A percentile compares a stretch with the other conserved stretches of the same genome.
These are phyloP conservation scores for Fusarium siculi DNA, from an alignment of 2,329 filamentous ascomycete genomes.

Conservation along the genomic window DNA sequence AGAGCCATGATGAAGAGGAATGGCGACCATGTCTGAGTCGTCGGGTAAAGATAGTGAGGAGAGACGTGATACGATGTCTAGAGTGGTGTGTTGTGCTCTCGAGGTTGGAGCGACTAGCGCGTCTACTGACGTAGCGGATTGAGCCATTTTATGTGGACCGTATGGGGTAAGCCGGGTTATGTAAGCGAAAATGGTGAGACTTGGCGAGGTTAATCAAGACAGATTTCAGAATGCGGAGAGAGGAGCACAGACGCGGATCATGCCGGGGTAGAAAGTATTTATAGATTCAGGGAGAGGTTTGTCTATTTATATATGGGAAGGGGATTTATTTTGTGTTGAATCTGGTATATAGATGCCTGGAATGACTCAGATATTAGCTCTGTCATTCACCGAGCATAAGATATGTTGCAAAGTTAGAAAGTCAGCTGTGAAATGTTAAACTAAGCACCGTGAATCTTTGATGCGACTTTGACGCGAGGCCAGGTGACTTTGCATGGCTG, in stretches of 20 bases:
- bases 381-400: not conserved
- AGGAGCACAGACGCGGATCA: not conserved
- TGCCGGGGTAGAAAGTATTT: not conserved
- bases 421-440: not conserved
- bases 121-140: conserved; percentile 5
- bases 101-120: conserved; percentile 13
- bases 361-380: not conserved
- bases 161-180: conserved; percentile 25
- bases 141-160: conserved; percentile 26
- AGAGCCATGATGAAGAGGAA: conserved; percentile 1
- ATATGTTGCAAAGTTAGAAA: too few species aligned
- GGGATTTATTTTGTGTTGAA: too few species aligned
- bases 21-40: conserved; percentile 8
- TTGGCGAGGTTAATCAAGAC: not conserved
- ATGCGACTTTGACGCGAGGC: not conserved
- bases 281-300: not conserved
- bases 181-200: not conserved
- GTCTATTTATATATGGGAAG: too few species aligned
- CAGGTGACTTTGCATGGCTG: not conserved
- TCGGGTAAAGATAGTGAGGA: not conserved
- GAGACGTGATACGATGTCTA: not conserved
- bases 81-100: conserved; percentile 18
- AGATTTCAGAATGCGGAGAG: not conserved
- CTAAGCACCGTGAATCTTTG: not conserved
- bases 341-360: not conserved